A percentile compares a stretch with the other conserved stretches of the same genome.
Evolutionary conservation across 202 grass and related monocot species (phyloP).

Genomic region (Schoenoplectus tabernaemontani): DNA sequence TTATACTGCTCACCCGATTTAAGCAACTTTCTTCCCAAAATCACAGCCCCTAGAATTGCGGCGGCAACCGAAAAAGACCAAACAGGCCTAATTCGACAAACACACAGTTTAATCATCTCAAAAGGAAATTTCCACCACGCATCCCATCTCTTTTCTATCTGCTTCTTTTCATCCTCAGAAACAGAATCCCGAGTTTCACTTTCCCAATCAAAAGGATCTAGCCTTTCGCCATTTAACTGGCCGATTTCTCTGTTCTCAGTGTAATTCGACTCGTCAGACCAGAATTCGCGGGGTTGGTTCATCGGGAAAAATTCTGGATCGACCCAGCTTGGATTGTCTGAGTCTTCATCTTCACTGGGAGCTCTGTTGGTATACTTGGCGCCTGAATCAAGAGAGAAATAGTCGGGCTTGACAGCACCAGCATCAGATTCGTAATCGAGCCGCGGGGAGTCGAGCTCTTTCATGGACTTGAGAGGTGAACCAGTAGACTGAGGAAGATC

Average conservation of each 20-base stretch:
- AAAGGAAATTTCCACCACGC: constrained; percentile 51
- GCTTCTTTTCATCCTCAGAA: constrained; percentile 7
- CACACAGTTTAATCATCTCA: constrained; percentile 47
- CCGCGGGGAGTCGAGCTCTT: constrained; percentile 2
- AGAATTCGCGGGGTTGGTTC: constrained; percentile 36
- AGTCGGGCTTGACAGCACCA: constrained; percentile 81
- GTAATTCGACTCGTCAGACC: constrained; percentile 67
- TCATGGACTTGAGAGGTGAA: background rate
- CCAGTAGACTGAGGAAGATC: constrained; percentile 58
- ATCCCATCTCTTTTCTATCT: constrained; percentile 3
- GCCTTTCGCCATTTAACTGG: background rate
- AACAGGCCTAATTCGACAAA: constrained; percentile 38
- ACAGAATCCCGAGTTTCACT: constrained; percentile 12
- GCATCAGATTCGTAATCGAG: constrained; percentile 36
- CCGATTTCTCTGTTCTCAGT: constrained; percentile 39
- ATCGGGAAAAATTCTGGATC: constrained; percentile 72
- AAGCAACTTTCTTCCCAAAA: constrained; percentile 51
- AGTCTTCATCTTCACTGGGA: constrained; percentile 27
- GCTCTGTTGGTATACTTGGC: constrained; percentile 37
- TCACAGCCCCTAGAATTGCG: constrained; percentile 50
- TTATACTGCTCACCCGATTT: constrained; percentile 34
- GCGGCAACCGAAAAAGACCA: constrained; percentile 60
- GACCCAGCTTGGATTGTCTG: constrained; percentile 63
- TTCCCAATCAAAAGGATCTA: constrained; percentile 7
- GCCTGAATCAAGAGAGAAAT: constrained; percentile 66